Evolutionary conservation across 1,139 yeast genomes (phyloP), one percentile per base, ranked within the genome.

Genomic region (Protomyces arabidopsidicola): DNA sequence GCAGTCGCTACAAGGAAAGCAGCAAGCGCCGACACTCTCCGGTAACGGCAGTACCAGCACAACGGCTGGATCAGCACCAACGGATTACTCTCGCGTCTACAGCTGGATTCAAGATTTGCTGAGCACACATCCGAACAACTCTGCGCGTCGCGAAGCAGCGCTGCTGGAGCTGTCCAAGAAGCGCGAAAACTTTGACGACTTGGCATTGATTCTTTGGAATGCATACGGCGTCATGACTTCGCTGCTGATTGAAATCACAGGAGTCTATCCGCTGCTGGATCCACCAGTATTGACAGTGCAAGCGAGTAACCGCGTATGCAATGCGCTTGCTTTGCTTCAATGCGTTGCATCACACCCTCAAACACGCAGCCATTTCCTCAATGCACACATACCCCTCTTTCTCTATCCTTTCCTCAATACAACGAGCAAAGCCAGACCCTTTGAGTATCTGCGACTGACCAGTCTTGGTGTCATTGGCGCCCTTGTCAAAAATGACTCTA

Each of bases 391-490:
- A 65, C 97, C 98, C 52, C 79, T 93, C 65, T 93, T 90, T 72
- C 79, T 93, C 67, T 93, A 93, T 75, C 98, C 98, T 24, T 93
- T 93, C 72, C 81, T 93, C 73, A 90, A 90, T 70, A 91, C 98
- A 3, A 88, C 89, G 68, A 89, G 96, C 51, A 87, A 93, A 72
- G 91, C 90, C 70, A 81, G 97, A 69, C 89, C 97, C 12, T 93
- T 91, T 77, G 98, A 93, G 75, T 93, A 93, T 74, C 80, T 93
- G 70, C 81, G 98, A 68, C 80, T 93, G 67, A 93, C 98, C 0
- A 88, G 96, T 65, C 82, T 93, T 67, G 98, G 98, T 45, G 98
- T 93, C 3, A 89, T 93, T 74, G 98, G 98, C 18, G 98, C 98
- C 0, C 78, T 93, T 66, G 98, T 93, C 35, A 93, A 93, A 72